phyloP scores from a whole-genome alignment of 306 rosid species.

The Spatholobus suberectus region DNA sequence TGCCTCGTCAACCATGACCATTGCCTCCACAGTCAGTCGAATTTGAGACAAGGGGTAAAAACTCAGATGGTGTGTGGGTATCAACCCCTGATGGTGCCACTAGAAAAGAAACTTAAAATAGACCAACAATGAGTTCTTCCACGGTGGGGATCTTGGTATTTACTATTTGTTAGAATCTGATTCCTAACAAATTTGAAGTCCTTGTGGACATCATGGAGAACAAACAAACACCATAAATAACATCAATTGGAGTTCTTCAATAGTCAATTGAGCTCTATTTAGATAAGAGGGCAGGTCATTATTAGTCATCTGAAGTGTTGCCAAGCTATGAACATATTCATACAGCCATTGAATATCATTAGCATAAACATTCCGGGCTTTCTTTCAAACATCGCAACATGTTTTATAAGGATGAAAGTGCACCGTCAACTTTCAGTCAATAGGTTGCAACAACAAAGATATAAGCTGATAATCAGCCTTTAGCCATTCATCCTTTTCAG shows the following conservation, averaged over 20 bases:
- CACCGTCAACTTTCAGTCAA: background rate
- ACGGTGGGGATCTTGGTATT: background rate
- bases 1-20: too few species aligned
- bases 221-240: background rate
- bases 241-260: background rate
- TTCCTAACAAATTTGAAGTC: too few species aligned
- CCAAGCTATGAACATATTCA: background rate
- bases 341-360: background rate
- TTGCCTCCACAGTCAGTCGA: background rate
- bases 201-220: background rate
- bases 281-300: background rate
- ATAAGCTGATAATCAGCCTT: background rate
- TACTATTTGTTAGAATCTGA: background rate
- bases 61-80: background rate
- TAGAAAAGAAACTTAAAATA: background rate
- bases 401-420: background rate
- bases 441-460: background rate
- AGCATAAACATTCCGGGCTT: background rate
- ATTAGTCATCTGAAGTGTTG: background rate
- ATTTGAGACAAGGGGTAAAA: background rate
- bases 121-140: background rate
- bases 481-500: background rate
- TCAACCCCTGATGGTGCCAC: background rate
- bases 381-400: background rate
- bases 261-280: background rate